phyloP scores from a whole-genome alignment of 2,329 filamentous ascomycete species.

The Colletotrichum sublineola region DNA sequence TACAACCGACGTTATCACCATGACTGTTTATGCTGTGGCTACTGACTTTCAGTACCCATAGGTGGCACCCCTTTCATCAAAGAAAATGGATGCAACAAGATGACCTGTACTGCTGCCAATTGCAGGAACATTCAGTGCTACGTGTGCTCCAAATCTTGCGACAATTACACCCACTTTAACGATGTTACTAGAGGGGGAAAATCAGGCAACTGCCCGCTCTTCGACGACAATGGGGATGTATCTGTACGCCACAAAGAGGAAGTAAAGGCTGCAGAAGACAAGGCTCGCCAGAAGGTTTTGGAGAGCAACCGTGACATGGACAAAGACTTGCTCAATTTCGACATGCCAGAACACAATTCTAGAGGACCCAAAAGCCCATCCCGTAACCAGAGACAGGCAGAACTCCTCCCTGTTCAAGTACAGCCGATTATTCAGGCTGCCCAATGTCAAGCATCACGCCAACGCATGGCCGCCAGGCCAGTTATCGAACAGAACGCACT shows the following conservation, averaged over 20 bases:
- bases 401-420: neutral
- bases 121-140: conserved; percentile 74
- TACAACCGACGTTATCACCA: neutral
- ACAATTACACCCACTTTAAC: conserved; percentile 78
- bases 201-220: conserved; percentile 73
- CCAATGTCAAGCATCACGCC: neutral
- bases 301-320: conserved; percentile 72
- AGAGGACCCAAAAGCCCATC: too few relatives aligned
- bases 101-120: conserved; percentile 73
- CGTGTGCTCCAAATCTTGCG: conserved; percentile 75
- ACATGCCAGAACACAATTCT: conserved; percentile 66
- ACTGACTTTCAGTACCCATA: conserved; percentile 45
- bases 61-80: conserved; percentile 84
- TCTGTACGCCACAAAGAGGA: conserved; percentile 74
- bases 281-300: conserved; percentile 66
- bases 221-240: conserved; percentile 72
- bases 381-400: neutral
- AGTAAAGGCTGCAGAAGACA: conserved; percentile 71
- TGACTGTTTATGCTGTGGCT: neutral
- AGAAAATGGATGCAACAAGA: conserved; percentile 85
- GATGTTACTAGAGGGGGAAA: conserved; percentile 62
- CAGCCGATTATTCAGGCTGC: neutral
- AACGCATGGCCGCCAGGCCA: neutral
- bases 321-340: conserved; percentile 69
- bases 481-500: neutral